Percentiles rank a stretch among this genome's conserved stretches.
phyloP scores from a whole-genome alignment of 2,329 filamentous ascomycete genomes.

The Epichloe sylvatica region DNA sequence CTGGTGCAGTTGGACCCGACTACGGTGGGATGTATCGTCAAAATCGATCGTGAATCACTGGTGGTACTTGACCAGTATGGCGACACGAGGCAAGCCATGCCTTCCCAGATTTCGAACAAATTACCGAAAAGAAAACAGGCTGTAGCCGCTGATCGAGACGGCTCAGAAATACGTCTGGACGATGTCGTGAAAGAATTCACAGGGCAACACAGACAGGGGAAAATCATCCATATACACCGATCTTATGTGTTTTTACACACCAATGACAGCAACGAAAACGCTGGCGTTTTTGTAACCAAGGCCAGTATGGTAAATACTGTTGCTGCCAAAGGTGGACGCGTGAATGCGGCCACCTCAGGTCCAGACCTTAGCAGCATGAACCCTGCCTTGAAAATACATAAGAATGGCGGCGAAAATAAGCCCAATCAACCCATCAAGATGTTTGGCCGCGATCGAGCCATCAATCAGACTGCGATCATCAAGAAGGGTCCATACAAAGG shows the following conservation, averaged over 20 bases:
- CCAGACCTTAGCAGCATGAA: constrained; percentile 87
- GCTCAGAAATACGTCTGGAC: constrained; percentile 80
- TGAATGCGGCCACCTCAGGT: constrained; percentile 44
- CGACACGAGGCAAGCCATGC: constrained; percentile 66
- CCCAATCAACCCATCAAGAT: constrained; percentile 52
- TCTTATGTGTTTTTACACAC: constrained; percentile 87
- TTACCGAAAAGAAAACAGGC: constrained; percentile 69
- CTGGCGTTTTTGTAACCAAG: constrained; percentile 76
- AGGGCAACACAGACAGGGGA: constrained; percentile 67
- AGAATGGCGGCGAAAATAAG: constrained; percentile 37
- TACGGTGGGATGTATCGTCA: constrained; percentile 85
- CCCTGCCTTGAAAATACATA: constrained; percentile 65
- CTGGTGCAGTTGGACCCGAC: constrained; percentile 85
- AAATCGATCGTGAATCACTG: constrained; percentile 86
- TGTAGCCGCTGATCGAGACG: constrained; percentile 83
- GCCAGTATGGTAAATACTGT: constrained; percentile 77
- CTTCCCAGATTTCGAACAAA: constrained; percentile 84
- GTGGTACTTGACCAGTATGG: constrained; percentile 85
- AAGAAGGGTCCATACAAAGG: constrained; percentile 84
- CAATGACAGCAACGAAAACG: constrained; percentile 70
- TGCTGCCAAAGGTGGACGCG: constrained; percentile 82
- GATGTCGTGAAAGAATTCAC: constrained; percentile 86
- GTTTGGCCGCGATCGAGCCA: constrained; percentile 66
- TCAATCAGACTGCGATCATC: constrained; percentile 86
- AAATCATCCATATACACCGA: constrained; percentile 85